Percentiles rank a stretch among this genome's conserved stretches.
Evolutionary conservation across 371 early-diverging fungal species (phyloP).

Genomic region (Mucor piriformis): DNA sequence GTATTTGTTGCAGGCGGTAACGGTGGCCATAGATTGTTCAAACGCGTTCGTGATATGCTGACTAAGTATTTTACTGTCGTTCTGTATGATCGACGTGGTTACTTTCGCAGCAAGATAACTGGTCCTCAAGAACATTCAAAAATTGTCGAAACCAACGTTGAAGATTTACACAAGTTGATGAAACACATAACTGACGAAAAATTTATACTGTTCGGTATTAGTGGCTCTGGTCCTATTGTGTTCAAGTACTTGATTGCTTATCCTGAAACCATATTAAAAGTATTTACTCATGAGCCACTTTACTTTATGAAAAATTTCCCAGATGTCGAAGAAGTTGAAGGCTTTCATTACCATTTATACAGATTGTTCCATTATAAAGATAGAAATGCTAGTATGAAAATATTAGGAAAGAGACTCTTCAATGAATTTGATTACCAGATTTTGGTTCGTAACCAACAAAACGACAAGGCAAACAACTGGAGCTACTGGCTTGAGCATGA

Average conservation of each 20-base stretch:
- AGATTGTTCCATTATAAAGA: background rate
- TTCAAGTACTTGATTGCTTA: background rate
- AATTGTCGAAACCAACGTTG: background rate
- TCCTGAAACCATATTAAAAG: background rate
- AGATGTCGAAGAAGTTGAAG: too few relatives aligned
- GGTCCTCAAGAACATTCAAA: background rate
- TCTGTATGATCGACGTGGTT: background rate
- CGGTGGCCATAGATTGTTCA: background rate
- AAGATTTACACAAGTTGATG: background rate
- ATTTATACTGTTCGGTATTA: background rate
- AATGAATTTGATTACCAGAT: background rate
- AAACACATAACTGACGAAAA: background rate
- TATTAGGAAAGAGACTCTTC: background rate
- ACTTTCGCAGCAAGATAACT: background rate
- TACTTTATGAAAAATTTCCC: too few relatives aligned
- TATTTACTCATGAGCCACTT: too few relatives aligned
- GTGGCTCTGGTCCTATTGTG: background rate
- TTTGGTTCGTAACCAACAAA: background rate
- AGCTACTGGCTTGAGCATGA: background rate
- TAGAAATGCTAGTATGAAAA: background rate
- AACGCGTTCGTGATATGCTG: background rate
- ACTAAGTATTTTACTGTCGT: background rate
- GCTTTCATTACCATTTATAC: too few relatives aligned
- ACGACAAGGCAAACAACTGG: background rate
- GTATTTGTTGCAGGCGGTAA: background rate